phyloP scores from a whole-genome alignment of 2,329 filamentous ascomycete species.

The Mycocentrospora acerina region DNA sequence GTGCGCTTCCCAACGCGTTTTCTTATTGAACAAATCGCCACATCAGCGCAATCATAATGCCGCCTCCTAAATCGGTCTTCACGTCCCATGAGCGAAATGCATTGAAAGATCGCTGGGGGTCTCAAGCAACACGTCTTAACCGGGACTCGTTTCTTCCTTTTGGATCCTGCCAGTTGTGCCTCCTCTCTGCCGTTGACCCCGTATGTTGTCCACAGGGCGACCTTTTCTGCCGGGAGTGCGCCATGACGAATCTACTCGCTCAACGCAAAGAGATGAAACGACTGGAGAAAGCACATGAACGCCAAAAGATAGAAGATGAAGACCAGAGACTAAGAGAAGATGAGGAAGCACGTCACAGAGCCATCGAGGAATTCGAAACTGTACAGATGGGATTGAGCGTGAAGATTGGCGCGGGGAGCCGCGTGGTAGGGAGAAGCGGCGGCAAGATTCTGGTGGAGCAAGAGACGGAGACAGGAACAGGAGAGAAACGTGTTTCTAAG shows the following conservation, averaged over 20 bases:
- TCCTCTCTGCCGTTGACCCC: constrained; percentile 76
- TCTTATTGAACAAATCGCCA: no score
- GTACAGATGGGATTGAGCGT: constrained; percentile 67
- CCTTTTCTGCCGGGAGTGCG: constrained; percentile 94
- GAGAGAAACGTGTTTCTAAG: constrained; percentile 55
- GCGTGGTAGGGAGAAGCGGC: constrained; percentile 44
- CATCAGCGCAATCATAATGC: no score
- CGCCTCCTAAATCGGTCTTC: constrained; percentile 63
- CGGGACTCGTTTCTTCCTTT: constrained; percentile 93
- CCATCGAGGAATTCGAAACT: constrained; percentile 80
- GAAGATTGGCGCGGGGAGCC: constrained; percentile 38
- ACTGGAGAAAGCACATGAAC: constrained; percentile 65
- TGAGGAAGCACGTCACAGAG: constrained; percentile 68
- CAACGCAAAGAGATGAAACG: constrained; percentile 92
- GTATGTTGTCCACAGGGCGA: constrained; percentile 79
- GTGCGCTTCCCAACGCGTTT: no score
- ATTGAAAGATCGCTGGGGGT: constrained; percentile 79
- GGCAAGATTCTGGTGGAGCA: constrained; percentile 49
- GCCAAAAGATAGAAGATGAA: constrained; percentile 61
- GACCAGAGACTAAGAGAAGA: constrained; percentile 64
- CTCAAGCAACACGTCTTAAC: constrained; percentile 77
- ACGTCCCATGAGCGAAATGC: constrained; percentile 86
- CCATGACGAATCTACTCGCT: constrained; percentile 82
- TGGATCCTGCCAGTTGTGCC: constrained; percentile 83
- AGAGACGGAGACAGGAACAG: constrained; percentile 29